phyloP scores from a whole-genome alignment of 78 protist species.

The Dictyostelium capitatum region DNA sequence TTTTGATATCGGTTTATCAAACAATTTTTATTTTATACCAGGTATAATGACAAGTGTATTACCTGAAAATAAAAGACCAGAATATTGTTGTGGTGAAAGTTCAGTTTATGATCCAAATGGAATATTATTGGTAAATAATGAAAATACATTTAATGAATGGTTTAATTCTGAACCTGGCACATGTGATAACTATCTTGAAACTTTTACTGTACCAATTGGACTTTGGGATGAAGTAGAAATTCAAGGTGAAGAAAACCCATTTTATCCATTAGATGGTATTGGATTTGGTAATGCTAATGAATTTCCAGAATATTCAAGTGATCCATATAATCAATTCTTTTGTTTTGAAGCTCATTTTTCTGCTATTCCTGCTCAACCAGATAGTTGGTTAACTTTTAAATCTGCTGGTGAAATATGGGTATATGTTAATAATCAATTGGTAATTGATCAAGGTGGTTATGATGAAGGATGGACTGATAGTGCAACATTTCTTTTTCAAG shows the following conservation, averaged over 20 bases:
- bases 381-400: neutral
- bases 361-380: neutral
- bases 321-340: neutral
- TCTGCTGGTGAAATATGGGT: conserved; percentile 8
- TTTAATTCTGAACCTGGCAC: neutral
- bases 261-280: neutral
- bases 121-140: neutral
- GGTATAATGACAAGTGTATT: neutral
- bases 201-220: neutral
- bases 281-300: neutral
- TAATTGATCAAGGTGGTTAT: neutral
- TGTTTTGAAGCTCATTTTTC: conserved; percentile 16
- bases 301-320: neutral
- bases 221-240: neutral
- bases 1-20: neutral
- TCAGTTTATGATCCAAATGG: neutral
- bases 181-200: too few relatives aligned
- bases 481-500: too few relatives aligned
- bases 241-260: neutral
- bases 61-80: neutral
- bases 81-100: conserved; percentile 1
- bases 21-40: too few relatives aligned
- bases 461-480: too few relatives aligned
- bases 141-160: neutral
- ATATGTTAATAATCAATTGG: neutral